phyloP scores from a whole-genome alignment of 176 grass and related monocot species.

The Oryza nivara region DNA sequence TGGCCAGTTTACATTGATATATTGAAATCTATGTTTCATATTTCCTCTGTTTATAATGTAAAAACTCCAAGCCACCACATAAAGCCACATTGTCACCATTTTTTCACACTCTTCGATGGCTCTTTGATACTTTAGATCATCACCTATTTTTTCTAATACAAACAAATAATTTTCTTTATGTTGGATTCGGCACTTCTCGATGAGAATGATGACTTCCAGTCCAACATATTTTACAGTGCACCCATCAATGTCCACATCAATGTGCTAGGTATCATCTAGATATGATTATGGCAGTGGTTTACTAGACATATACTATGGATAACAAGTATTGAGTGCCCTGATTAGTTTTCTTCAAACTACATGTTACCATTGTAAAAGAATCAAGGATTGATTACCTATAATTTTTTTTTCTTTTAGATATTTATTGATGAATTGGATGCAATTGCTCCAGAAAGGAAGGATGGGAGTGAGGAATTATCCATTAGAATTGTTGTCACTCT shows the following conservation, averaged over 20 bases:
- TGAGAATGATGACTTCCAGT: not conserved
- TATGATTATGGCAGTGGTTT: constrained; percentile 5
- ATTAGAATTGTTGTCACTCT: constrained; percentile 90
- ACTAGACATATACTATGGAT: not conserved
- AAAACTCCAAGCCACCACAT: not conserved
- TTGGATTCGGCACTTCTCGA: not conserved
- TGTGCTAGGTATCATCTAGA: not conserved
- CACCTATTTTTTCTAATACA: not conserved
- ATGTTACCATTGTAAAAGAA: constrained; percentile 8
- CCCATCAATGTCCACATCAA: not conserved
- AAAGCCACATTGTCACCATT: not conserved
- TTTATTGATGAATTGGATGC: constrained; percentile 99
- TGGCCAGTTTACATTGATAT: not conserved
- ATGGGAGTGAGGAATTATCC: constrained; percentile 83
- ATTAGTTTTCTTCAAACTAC: not conserved
- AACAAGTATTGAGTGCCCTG: not conserved
- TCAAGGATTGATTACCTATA: constrained; percentile 32
- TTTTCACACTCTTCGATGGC: not conserved
- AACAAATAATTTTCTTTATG: not conserved
- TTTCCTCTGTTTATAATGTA: no score
- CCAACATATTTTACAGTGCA: not conserved
- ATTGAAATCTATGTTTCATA: no score
- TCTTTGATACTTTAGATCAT: not conserved
- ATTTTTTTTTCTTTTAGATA: constrained; percentile 60
- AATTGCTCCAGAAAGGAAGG: constrained; percentile 88